These are phyloP conservation scores for Puccinia hordei DNA, from an alignment of 1,284 basidiomycete species.

Conservation along the genomic window DNA sequence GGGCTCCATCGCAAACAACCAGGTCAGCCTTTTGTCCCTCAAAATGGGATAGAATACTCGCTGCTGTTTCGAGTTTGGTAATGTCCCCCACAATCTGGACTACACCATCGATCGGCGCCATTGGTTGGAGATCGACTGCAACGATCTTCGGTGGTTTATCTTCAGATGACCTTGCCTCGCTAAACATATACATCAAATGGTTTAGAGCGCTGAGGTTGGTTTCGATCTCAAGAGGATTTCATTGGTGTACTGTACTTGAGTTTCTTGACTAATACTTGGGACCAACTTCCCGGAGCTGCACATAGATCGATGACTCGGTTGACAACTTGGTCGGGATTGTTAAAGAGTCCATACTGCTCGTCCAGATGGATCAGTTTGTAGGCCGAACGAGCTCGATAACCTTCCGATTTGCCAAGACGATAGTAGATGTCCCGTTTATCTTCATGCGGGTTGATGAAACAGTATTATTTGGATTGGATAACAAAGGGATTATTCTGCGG, in stretches of 20 bases:
- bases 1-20: constrained; percentile 67
- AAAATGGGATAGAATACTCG: constrained; percentile 63
- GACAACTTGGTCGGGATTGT: constrained; percentile 61
- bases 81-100: constrained; percentile 65
- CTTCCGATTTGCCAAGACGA: constrained; percentile 61
- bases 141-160: constrained; percentile 61
- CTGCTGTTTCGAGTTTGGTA: constrained; percentile 63
- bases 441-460: neutral
- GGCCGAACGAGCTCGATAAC: constrained; percentile 65
- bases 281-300: constrained; percentile 64
- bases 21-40: constrained; percentile 63
- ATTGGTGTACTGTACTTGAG: constrained; percentile 55
- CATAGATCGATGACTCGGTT: constrained; percentile 65
- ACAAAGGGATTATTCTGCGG: too few relatives aligned
- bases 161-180: constrained; percentile 6
- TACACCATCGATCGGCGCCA: constrained; percentile 65
- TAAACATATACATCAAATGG: constrained; percentile 3
- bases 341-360: constrained; percentile 62
- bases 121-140: constrained; percentile 65
- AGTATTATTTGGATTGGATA: too few relatives aligned
- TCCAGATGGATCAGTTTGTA: constrained; percentile 64
- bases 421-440: constrained; percentile 65
- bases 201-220: neutral
- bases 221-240: neutral
- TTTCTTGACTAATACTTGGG: constrained; percentile 59